phyloP scores from a whole-genome alignment of 805 yeast genomes.

The Wickerhamiella vanderwaltii region DNA sequence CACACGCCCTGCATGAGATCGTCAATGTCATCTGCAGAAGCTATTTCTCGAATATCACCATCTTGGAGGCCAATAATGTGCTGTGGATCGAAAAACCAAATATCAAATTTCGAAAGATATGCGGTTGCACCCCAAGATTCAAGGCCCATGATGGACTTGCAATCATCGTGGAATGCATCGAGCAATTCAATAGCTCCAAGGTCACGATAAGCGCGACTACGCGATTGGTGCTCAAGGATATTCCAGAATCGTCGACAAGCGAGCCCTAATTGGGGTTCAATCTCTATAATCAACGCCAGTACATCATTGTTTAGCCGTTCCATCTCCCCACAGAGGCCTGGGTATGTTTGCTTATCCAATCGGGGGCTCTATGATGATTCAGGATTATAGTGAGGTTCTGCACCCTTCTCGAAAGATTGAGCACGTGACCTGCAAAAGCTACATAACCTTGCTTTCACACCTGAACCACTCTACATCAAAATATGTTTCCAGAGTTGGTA shows the following conservation, averaged over 20 bases:
- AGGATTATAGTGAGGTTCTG: not conserved
- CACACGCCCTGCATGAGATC: conserved; percentile 11
- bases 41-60: conserved; percentile 5
- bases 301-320: conserved; percentile 16
- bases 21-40: not conserved
- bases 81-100: conserved; percentile 21
- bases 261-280: conserved; percentile 15
- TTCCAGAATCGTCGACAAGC: conserved; percentile 14
- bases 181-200: conserved; percentile 10
- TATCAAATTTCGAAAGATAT: conserved; percentile 15
- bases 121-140: conserved; percentile 18
- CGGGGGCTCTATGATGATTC: too few species aligned
- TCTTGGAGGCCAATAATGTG: conserved; percentile 10
- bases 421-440: conserved; percentile 5
- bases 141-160: conserved; percentile 13
- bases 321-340: conserved; percentile 6
- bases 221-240: conserved; percentile 14
- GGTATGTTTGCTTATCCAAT: too few species aligned
- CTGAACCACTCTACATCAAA: not conserved
- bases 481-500: conserved; percentile 41
- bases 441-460: not conserved
- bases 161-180: conserved; percentile 16
- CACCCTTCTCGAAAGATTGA: conserved; percentile 8
- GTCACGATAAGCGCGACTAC: not conserved
- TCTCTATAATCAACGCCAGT: conserved; percentile 11